Evolutionary conservation across 495 filamentous ascomycete species (phyloP).

Genomic region (Hyphodiscus hymeniophilus): DNA sequence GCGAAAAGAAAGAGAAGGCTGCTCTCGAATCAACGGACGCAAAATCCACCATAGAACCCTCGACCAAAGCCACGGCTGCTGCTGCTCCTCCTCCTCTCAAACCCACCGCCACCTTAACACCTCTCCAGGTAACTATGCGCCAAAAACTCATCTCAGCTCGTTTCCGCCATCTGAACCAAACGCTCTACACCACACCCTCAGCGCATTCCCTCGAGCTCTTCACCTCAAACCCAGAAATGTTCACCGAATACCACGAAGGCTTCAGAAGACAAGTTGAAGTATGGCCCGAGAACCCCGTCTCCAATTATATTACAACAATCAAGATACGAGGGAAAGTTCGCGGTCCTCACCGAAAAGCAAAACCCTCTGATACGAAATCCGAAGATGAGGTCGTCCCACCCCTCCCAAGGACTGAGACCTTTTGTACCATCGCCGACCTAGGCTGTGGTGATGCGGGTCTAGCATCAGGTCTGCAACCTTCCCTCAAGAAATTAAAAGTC

Average conservation of each 20-base stretch:
- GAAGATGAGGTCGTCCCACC: conserved; percentile 23
- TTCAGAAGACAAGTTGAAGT: conserved; percentile 90
- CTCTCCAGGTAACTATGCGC: conserved; percentile 87
- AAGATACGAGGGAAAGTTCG: conserved; percentile 20
- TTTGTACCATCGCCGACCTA: conserved; percentile 74
- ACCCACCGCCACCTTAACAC: conserved; percentile 52
- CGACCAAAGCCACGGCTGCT: not conserved
- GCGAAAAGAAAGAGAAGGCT: conserved; percentile 21
- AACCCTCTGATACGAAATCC: not conserved
- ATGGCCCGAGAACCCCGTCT: conserved; percentile 94
- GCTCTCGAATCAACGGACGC: conserved; percentile 8
- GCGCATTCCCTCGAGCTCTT: conserved; percentile 70
- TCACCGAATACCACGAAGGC: conserved; percentile 87
- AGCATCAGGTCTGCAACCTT: conserved; percentile 41
- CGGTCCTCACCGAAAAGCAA: conserved; percentile 2
- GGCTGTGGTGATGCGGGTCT: conserved; percentile 76
- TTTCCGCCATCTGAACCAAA: conserved; percentile 95
- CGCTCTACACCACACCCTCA: conserved; percentile 87
- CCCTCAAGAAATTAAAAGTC: conserved; percentile 54
- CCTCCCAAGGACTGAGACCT: conserved; percentile 43
- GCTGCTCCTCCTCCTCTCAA: conserved; percentile 8
- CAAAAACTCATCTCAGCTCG: conserved; percentile 87
- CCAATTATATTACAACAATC: conserved; percentile 65
- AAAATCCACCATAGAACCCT: conserved; percentile 1
- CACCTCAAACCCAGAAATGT: conserved; percentile 73